A percentile compares a stretch with the other conserved stretches of the same genome.
Conservation (phyloP, 2,329 filamentous ascomycete genomes). For the Cercospora canescens region DNA sequence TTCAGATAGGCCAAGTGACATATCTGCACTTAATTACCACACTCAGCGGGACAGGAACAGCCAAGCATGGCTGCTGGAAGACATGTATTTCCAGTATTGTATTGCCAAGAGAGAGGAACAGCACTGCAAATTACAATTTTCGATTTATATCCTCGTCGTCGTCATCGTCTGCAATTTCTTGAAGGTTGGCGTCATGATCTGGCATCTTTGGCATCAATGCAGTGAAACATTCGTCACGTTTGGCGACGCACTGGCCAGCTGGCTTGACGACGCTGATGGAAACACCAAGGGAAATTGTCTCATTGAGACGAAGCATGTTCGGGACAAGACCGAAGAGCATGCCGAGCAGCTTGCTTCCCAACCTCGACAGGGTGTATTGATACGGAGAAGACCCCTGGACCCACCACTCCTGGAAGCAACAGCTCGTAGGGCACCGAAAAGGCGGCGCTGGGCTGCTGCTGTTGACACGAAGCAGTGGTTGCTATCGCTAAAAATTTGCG, state of each 20-base stretch:
- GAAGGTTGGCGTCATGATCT: background rate
- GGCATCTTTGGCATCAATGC: background rate
- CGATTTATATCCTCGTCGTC: background rate
- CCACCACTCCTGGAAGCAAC: background rate
- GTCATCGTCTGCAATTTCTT: slow-evolving; percentile 4
- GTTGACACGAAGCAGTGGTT: background rate
- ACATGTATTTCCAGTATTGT: slow-evolving; percentile 7
- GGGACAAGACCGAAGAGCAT: no score
- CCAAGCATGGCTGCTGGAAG: slow-evolving; percentile 9
- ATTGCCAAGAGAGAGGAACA: background rate
- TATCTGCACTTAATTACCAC: accelerated
- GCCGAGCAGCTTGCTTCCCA: background rate
- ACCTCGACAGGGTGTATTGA: background rate
- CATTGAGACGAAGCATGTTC: background rate
- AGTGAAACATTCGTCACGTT: slow-evolving; percentile 6
- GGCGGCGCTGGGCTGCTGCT: background rate
- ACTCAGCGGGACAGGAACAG: background rate
- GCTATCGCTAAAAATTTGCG: background rate
- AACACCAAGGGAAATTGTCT: slow-evolving; percentile 20
- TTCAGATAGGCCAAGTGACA: background rate
- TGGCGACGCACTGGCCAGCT: slow-evolving; percentile 17
- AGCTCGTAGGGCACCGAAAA: background rate
- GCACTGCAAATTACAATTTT: slow-evolving; percentile 19
- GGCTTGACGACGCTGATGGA: background rate
- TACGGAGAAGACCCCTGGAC: background rate